phyloP scores from a whole-genome alignment of 129 eudicot species.

The Chrysanthemum seticuspe region DNA sequence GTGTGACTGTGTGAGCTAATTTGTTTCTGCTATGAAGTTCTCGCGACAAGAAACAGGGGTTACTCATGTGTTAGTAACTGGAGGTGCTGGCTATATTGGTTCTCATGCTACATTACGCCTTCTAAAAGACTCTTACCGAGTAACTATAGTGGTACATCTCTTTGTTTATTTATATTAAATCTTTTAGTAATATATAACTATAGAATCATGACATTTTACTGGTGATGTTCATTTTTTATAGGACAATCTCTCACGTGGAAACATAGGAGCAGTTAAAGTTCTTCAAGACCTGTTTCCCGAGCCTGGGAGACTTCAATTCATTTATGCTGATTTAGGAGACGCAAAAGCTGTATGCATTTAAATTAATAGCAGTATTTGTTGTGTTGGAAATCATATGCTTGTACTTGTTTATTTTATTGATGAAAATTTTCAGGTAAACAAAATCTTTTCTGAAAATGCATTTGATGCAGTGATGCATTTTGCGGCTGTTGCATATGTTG shows the following conservation, averaged over 20 bases:
- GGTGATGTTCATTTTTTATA: conserved; percentile 22
- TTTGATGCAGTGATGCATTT: conserved; percentile 94
- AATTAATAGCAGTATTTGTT: background rate
- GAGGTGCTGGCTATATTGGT: conserved; percentile 96
- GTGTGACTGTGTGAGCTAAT: background rate
- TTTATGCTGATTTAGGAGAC: conserved; percentile 85
- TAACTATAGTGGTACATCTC: conserved; percentile 71
- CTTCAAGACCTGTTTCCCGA: conserved; percentile 70
- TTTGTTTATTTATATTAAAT: background rate
- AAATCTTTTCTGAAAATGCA: conserved; percentile 74
- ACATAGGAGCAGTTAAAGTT: conserved; percentile 68
- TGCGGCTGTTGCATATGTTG: conserved; percentile 96
- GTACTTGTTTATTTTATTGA: conserved; percentile 33
- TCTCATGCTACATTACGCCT: conserved; percentile 85
- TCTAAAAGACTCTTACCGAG: conserved; percentile 70
- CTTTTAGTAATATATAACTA: background rate
- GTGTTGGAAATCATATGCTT: conserved; percentile 6
- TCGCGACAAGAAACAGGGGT: conserved; percentile 69
- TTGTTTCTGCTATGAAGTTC: conserved; percentile 44
- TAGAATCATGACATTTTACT: background rate
- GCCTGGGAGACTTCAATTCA: conserved; percentile 81
- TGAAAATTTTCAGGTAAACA: conserved; percentile 50
- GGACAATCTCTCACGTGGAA: conserved; percentile 95
- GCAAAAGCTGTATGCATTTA: conserved; percentile 58
- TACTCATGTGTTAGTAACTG: conserved; percentile 80